Conservation (phyloP, 164 flowering plant genomes). For the Sextonia rubra region DNA sequence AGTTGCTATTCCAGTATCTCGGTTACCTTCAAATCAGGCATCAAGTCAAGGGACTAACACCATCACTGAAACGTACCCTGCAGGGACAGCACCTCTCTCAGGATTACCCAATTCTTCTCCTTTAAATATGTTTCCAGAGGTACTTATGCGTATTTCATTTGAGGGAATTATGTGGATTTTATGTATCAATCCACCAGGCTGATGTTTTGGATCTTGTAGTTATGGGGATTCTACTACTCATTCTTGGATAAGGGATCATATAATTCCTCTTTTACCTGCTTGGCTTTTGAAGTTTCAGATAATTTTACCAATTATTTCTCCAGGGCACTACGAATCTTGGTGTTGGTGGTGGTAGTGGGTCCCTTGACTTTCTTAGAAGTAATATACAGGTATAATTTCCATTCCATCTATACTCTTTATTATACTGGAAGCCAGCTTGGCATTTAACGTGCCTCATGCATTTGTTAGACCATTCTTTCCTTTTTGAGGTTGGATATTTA, state of each 20-base stretch:
- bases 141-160: slow-evolving; percentile 11
- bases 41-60: slow-evolving; percentile 22
- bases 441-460: too few relatives aligned
- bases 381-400: slow-evolving; percentile 70
- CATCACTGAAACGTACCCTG: slow-evolving; percentile 32
- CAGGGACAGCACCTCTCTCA: slow-evolving; percentile 42
- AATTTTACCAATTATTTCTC: neutral
- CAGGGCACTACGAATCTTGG: slow-evolving; percentile 60
- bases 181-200: too few relatives aligned
- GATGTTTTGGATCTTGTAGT: neutral
- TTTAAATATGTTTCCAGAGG: slow-evolving; percentile 94
- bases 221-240: too few relatives aligned
- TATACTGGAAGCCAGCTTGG: neutral
- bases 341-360: slow-evolving; percentile 57
- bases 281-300: too few relatives aligned
- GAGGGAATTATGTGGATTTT: neutral
- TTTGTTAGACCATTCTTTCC: too few relatives aligned
- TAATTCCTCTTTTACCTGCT: too few relatives aligned
- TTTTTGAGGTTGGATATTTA: too few relatives aligned
- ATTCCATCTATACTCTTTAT: neutral
- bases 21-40: slow-evolving; percentile 32
- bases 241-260: too few relatives aligned
- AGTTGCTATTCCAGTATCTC: slow-evolving; percentile 61
- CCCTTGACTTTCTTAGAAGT: slow-evolving; percentile 88
- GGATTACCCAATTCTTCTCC: slow-evolving; percentile 90